These are phyloP conservation scores for Ocimum tenuiflorum DNA, from an alignment of 257 asterid species.

Conservation along the genomic window DNA sequence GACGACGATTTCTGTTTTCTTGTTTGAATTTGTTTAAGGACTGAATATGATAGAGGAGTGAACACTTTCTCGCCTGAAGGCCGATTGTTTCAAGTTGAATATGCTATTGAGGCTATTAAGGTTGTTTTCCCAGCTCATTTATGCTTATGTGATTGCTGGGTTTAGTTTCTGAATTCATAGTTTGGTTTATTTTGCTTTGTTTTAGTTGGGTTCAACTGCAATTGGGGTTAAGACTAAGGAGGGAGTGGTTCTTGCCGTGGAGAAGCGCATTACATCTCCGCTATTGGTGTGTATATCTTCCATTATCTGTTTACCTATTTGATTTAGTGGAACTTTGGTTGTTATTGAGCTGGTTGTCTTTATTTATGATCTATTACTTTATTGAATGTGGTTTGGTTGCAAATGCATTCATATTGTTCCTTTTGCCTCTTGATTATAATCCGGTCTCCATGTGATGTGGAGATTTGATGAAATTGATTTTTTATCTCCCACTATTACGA, in stretches of 20 bases:
- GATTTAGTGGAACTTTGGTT: neutral
- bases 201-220: conserved; percentile 89
- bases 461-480: neutral
- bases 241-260: conserved; percentile 89
- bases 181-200: neutral
- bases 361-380: neutral
- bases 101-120: conserved; percentile 92
- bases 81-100: conserved; percentile 82
- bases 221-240: conserved; percentile 84
- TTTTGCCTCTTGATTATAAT: neutral
- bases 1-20: neutral
- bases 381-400: neutral
- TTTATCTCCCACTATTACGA: neutral
- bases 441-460: neutral
- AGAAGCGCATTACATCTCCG: conserved; percentile 87
- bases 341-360: neutral
- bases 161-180: neutral
- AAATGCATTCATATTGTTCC: neutral
- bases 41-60: conserved; percentile 92
- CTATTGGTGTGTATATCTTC: conserved; percentile 48
- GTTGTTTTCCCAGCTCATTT: conserved; percentile 16
- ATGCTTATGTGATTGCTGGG: neutral
- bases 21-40: conserved; percentile 34
- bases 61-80: conserved; percentile 96
- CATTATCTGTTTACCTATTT: neutral